A percentile compares a stretch with the other conserved stretches of the same genome.
Conservation (phyloP, 306 rosid genomes). For the Cucumis melo region DNA sequence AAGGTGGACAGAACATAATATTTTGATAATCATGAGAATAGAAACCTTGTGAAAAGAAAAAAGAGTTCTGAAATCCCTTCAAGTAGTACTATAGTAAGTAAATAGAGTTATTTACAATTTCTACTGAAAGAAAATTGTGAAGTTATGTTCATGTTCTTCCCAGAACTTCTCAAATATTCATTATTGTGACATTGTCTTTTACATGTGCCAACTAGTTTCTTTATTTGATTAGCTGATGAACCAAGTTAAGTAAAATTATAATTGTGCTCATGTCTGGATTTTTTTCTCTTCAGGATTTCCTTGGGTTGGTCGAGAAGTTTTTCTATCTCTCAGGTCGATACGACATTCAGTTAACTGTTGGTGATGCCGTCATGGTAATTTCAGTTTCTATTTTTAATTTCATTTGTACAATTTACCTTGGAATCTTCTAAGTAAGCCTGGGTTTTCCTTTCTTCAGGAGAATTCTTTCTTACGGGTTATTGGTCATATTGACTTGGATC, state of each 20-base stretch:
- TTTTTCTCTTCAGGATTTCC: slow-evolving; percentile 57
- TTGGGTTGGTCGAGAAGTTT: slow-evolving; percentile 83
- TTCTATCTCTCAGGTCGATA: slow-evolving; percentile 84
- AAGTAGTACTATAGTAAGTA: not conserved
- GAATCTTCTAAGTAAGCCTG: slow-evolving; percentile 10
- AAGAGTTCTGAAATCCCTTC: not conserved
- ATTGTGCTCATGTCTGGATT: slow-evolving; percentile 17
- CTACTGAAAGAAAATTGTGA: not conserved
- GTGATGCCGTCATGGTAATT: slow-evolving; percentile 91
- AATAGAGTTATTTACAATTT: not conserved
- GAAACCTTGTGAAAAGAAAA: not conserved
- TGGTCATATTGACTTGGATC: slow-evolving; percentile 78
- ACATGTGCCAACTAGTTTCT: not conserved
- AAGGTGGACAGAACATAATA: not conserved
- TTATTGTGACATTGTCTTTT: not conserved
- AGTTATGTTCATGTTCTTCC: not conserved
- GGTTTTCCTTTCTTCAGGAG: slow-evolving; percentile 47
- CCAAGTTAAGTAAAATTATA: not conserved
- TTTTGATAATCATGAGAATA: not conserved
- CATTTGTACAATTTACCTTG: not conserved
- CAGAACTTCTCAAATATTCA: not conserved
- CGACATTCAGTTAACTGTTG: slow-evolving; percentile 77
- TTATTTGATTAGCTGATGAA: not conserved
- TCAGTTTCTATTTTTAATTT: not conserved
- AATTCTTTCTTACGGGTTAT: slow-evolving; percentile 67